Conservation (phyloP, 331 rosid species). For the Malus hybrid region DNA sequence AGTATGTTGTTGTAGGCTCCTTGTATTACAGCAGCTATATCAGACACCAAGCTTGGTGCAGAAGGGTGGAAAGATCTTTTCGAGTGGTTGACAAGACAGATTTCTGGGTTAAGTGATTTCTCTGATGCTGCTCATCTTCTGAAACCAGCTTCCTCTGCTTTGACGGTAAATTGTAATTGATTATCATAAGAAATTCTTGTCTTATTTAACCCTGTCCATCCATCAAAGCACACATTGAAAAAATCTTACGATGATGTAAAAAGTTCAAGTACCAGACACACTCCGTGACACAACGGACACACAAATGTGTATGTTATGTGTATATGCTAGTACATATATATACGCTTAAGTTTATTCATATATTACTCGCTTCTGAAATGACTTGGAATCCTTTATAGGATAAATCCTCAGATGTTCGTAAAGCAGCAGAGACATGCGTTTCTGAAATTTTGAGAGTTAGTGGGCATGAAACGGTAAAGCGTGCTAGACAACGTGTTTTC, state of each 20-base stretch:
- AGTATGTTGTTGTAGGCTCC: constrained; percentile 13
- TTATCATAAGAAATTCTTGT: neutral
- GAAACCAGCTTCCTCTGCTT: constrained; percentile 88
- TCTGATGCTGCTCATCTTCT: constrained; percentile 81
- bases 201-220: neutral
- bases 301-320: neutral
- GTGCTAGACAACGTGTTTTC: neutral
- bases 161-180: constrained; percentile 49
- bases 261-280: neutral
- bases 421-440: constrained; percentile 89
- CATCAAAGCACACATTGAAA: neutral
- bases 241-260: neutral
- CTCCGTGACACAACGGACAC: neutral
- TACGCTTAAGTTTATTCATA: neutral
- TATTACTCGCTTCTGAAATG: neutral
- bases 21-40: constrained; percentile 57
- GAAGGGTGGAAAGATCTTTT: constrained; percentile 97
- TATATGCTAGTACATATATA: neutral
- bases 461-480: constrained; percentile 67
- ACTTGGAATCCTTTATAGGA: constrained; percentile 48
- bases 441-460: constrained; percentile 81
- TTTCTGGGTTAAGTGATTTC: constrained; percentile 60
- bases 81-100: constrained; percentile 92
- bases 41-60: constrained; percentile 82
- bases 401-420: constrained; percentile 96